Base-by-base conservation (phyloP, 495 filamentous ascomycete species). In the Penicillium cosmopolitanum region DNA sequence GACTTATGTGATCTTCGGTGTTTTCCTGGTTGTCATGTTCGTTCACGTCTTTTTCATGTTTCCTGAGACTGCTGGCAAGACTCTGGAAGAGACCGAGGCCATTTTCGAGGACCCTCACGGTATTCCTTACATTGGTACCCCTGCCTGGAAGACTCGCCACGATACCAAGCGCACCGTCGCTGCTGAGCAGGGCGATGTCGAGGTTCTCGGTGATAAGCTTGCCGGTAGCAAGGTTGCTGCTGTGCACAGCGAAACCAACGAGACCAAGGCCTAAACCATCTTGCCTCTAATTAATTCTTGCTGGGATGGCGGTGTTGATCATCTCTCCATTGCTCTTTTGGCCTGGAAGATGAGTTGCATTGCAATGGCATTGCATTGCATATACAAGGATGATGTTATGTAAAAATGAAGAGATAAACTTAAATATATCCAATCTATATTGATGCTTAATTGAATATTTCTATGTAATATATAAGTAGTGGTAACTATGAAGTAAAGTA, bases 21-120 rank as follows among this genome's bases (percentile, higher is more conserved):
- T 86, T 10, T 93, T 93, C 72, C 85, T 84, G 69, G 80, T 83
- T 44, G 74, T 72, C 60, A 89, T 89, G 84, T 81, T 84, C 36
- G 60, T 90, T 33, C 90, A 93, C 66, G 81, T 85, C n/a, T 91
- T 85, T 76, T 90, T 93, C 74, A 66, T 90, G 60, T 91, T 93
- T 77, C 90, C 89, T 2, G 90, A 95, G 75, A 93, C 90, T 3
- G 82, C 83, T 16, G 88, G 88, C 50, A 91, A 91, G 80, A 87
- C 89, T n/a, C 81, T 93, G 2, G 91, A 93, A 65, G 89, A 93
- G 73, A 80, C 87, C 12, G 85, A 88, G 53, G 72, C 76, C 33
- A 86, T 91, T 60, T 94, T 94, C 60, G 85, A 87, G 53, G 79
- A 84, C 63, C 80, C 79, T 4, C 58, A 80, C 63, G 84, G 84